Evolutionary conservation across 306 rosid genomes (phyloP).

Genomic region (Quercus robur): DNA sequence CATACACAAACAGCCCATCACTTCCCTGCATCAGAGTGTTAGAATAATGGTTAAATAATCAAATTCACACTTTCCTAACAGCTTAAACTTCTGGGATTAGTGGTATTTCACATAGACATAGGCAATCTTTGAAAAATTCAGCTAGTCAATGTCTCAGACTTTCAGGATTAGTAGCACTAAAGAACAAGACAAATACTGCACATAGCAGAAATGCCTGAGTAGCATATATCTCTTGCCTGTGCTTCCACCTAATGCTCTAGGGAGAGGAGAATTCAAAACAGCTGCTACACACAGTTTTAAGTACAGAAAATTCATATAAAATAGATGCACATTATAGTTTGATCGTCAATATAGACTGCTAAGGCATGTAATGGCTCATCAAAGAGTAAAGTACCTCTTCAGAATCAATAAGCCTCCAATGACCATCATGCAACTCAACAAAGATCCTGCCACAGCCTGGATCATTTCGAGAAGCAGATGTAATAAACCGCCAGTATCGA

Average conservation of each 20-base stretch:
- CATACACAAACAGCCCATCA: too few species aligned
- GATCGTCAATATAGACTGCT: conserved; percentile 12
- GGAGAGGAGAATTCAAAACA: background rate
- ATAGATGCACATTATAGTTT: conserved; percentile 7
- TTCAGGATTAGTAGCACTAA: background rate
- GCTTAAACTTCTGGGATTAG: too few species aligned
- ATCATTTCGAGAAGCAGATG: conserved; percentile 65
- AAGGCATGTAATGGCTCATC: conserved; percentile 10
- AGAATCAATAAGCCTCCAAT: conserved; percentile 76
- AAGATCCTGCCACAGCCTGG: conserved; percentile 85
- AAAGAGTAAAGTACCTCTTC: conserved; percentile 50
- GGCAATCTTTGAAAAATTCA: background rate
- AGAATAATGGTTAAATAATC: too few species aligned
- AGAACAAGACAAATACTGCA: conserved; percentile 1
- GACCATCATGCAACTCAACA: conserved; percentile 61
- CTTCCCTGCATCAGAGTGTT: too few species aligned
- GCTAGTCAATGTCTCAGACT: background rate
- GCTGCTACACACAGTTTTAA: conserved; percentile 4
- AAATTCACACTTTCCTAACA: too few species aligned
- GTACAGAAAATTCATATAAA: conserved; percentile 3
- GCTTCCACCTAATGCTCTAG: conserved; percentile 11
- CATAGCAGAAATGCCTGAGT: background rate
- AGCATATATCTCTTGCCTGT: conserved; percentile 7
- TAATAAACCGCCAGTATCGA: conserved; percentile 70
- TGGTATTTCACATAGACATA: background rate